Percentiles rank a stretch among this genome's conserved stretches.
Conservation (phyloP, 2,329 filamentous ascomycete species). For the Xenosphaeropsis pyriputrescens region DNA sequence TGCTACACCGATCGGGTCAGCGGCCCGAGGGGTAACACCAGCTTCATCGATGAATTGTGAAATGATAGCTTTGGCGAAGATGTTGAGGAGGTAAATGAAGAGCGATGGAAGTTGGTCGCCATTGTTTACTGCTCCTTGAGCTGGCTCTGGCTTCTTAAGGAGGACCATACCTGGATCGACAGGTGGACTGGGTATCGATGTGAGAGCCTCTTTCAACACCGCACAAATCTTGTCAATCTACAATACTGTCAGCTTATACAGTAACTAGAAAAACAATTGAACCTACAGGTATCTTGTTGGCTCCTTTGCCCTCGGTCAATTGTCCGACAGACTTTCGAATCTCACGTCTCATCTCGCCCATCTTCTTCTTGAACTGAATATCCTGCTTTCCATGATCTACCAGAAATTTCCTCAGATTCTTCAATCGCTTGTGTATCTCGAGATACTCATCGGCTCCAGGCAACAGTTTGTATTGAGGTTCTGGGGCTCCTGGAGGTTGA, state of each 20-base stretch:
- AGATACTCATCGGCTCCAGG: constrained; percentile 29
- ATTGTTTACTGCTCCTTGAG: constrained; percentile 34
- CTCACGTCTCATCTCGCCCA: constrained; percentile 58
- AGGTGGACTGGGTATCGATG: constrained; percentile 32
- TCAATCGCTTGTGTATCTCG: constrained; percentile 53
- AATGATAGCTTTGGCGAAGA: constrained; percentile 60
- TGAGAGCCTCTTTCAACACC: constrained; percentile 35
- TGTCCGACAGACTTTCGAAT: constrained; percentile 63
- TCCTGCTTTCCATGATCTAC: constrained; percentile 38
- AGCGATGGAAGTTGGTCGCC: constrained; percentile 42
- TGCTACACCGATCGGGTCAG: constrained; percentile 68
- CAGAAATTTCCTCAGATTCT: constrained; percentile 38
- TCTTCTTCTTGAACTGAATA: constrained; percentile 41
- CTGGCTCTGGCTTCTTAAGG: constrained; percentile 26
- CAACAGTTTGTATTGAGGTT: constrained; percentile 4
- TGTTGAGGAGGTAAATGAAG: constrained; percentile 63
- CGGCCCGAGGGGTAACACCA: constrained; percentile 45
- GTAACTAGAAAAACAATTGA: background rate
- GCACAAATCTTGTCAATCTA: constrained; percentile 30
- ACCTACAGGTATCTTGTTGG: constrained; percentile 42
- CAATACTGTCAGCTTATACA: constrained; percentile 2
- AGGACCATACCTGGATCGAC: constrained; percentile 42
- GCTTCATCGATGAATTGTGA: constrained; percentile 56
- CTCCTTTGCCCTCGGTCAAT: constrained; percentile 47
- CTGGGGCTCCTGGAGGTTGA: background rate